A percentile compares a stretch with the other conserved stretches of the same genome.
phyloP scores from a whole-genome alignment of 352 stramenopile species.

The Pythium aphanidermatum region DNA sequence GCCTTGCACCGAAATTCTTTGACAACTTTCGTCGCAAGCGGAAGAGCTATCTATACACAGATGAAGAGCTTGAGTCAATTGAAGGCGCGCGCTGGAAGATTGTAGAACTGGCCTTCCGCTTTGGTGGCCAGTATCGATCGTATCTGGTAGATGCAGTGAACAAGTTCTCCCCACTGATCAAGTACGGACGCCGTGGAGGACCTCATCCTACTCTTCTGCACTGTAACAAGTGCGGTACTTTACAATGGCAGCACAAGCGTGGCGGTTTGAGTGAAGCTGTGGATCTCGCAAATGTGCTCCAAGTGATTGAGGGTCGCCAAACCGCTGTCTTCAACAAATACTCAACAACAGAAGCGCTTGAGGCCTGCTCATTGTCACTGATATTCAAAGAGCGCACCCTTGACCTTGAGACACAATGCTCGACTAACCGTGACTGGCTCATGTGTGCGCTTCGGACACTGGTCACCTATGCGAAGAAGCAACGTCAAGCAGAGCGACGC shows the following conservation, averaged over 20 bases:
- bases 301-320: conserved; percentile 59
- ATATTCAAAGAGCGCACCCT: conserved; percentile 71
- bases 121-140: conserved; percentile 75
- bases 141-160: conserved; percentile 86
- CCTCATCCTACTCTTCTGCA: conserved; percentile 67
- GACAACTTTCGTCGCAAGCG: conserved; percentile 66
- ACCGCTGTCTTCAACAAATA: conserved; percentile 82
- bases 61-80: conserved; percentile 72
- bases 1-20: conserved; percentile 52
- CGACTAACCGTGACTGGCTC: conserved; percentile 77
- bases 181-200: conserved; percentile 71
- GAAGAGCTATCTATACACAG: conserved; percentile 71
- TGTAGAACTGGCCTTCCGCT: conserved; percentile 79
- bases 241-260: conserved; percentile 86
- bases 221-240: conserved; percentile 72
- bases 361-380: conserved; percentile 63
- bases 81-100: conserved; percentile 84
- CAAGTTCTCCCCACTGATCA: conserved; percentile 78
- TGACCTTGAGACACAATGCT: conserved; percentile 72
- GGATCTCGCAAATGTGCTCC: conserved; percentile 63
- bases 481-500: conserved; percentile 67
- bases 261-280: conserved; percentile 60
- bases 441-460: conserved; percentile 71
- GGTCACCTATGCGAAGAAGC: conserved; percentile 60
- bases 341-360: conserved; percentile 27